phyloP scores from a whole-genome alignment of 1,284 basidiomycete genomes.

The Takashimella tepidaria region DNA sequence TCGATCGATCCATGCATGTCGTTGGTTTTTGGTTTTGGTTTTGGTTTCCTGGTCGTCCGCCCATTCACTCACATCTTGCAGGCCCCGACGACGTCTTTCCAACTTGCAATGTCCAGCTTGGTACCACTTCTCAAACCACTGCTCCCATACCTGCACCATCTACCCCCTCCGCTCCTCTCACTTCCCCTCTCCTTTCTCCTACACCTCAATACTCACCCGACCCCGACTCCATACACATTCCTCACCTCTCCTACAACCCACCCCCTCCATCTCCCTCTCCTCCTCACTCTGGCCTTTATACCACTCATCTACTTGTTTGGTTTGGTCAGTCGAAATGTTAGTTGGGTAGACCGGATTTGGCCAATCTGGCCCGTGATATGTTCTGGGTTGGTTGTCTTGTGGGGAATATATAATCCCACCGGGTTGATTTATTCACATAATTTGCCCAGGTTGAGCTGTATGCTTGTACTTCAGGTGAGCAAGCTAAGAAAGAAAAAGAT shows the following conservation, averaged over 20 bases:
- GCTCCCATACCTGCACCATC: constrained; percentile 20
- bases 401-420: constrained; percentile 56
- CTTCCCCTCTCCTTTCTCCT: constrained; percentile 17
- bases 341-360: constrained; percentile 65
- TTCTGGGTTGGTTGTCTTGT: constrained; percentile 61
- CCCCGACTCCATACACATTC: constrained; percentile 17
- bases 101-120: neutral
- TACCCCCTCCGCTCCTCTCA: constrained; percentile 24
- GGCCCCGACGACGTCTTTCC: too few species aligned
- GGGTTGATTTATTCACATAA: constrained; percentile 53
- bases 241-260: constrained; percentile 23
- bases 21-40: too few species aligned
- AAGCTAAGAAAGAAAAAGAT: neutral
- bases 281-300: constrained; percentile 23
- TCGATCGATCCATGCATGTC: too few species aligned
- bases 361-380: constrained; percentile 75
- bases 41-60: too few species aligned
- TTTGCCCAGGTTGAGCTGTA: constrained; percentile 61
- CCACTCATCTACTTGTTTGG: constrained; percentile 36
- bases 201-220: constrained; percentile 18
- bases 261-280: constrained; percentile 31
- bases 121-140: constrained; percentile 8
- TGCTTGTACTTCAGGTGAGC: constrained; percentile 61
- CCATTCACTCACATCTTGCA: too few species aligned
- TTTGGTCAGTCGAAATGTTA: constrained; percentile 67